Evolutionary conservation across 1,139 yeast species (phyloP).

Genomic region (Candida tropicalis): DNA sequence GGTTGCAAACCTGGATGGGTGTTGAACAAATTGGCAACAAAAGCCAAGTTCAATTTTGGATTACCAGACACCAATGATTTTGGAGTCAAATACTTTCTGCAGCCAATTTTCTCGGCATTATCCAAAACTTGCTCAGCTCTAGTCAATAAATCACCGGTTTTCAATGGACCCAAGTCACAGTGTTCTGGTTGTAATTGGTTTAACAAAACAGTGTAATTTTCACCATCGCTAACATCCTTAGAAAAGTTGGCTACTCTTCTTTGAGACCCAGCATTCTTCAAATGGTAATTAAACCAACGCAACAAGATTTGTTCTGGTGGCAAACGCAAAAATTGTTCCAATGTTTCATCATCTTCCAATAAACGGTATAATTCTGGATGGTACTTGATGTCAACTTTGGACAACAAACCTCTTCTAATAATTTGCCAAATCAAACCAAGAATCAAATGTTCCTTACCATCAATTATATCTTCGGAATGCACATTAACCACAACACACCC

Average conservation of each 20-base stretch:
- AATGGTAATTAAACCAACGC: conserved; percentile 97
- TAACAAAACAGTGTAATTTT: conserved; percentile 85
- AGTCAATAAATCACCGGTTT: conserved; percentile 66
- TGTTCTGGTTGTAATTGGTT: conserved; percentile 84
- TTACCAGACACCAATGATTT: conserved; percentile 93
- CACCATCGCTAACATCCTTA: conserved; percentile 90
- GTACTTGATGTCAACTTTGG: conserved; percentile 91
- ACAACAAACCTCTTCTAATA: conserved; percentile 90
- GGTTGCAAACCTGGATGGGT: conserved; percentile 97
- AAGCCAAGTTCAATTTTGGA: conserved; percentile 93
- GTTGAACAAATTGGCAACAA: conserved; percentile 95
- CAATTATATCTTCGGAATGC: conserved; percentile 95
- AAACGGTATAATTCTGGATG: conserved; percentile 97
- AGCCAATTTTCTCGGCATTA: conserved; percentile 88
- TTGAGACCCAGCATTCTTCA: conserved; percentile 89
- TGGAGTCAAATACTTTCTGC: conserved; percentile 94
- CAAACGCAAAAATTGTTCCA: conserved; percentile 91
- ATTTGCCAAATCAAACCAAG: conserved; percentile 98
- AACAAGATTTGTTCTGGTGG: conserved; percentile 97
- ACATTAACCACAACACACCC: conserved; percentile 98
- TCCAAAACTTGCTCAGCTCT: conserved; percentile 86
- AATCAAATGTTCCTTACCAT: conserved; percentile 94
- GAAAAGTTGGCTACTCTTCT: conserved; percentile 87
- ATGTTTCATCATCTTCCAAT: conserved; percentile 93
- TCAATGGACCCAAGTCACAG: conserved; percentile 82